phyloP scores from a whole-genome alignment of 192 early-diverging fungal species.

The Coemansia sp. region DNA sequence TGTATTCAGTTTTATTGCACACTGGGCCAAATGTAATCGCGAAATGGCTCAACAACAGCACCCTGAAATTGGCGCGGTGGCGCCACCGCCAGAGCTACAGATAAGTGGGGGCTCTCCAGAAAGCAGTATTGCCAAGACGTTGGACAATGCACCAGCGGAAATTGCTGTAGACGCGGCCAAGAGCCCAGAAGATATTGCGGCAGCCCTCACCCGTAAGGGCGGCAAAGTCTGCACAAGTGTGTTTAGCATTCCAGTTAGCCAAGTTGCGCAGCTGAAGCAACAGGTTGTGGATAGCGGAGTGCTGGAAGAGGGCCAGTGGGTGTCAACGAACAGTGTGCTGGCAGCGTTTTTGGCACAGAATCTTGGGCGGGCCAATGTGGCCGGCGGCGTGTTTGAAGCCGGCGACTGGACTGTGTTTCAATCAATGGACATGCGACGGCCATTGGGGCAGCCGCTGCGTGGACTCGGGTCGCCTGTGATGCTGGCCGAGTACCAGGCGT shows the following conservation, averaged over 20 bases:
- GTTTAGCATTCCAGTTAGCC: constrained; percentile 15
- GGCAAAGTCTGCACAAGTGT: constrained; percentile 17
- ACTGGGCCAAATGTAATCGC: constrained; percentile 37
- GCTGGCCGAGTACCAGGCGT: constrained; percentile 26
- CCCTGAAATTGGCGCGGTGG: background rate
- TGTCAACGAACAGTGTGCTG: constrained; percentile 39
- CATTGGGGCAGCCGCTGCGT: constrained; percentile 17
- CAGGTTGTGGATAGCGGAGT: constrained; percentile 23
- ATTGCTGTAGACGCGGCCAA: constrained; percentile 36
- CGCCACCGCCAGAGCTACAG: constrained; percentile 13
- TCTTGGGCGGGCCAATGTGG: constrained; percentile 35
- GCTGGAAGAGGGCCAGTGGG: constrained; percentile 26
- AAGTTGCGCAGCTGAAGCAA: constrained; percentile 13
- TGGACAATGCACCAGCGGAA: constrained; percentile 9
- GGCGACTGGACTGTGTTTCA: constrained; percentile 45
- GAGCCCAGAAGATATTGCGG: constrained; percentile 11
- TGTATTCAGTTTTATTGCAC: constrained; percentile 39
- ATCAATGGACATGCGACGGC: constrained; percentile 42
- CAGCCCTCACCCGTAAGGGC: constrained; percentile 11
- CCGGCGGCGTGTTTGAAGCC: constrained; percentile 19
- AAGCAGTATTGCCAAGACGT: background rate
- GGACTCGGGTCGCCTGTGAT: constrained; percentile 48
- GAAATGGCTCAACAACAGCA: background rate
- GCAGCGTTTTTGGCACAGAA: constrained; percentile 26
- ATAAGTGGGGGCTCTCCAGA: background rate